phyloP scores from a whole-genome alignment of 2,329 filamentous ascomycete genomes.

The Pseudofabraea citricarpa region DNA sequence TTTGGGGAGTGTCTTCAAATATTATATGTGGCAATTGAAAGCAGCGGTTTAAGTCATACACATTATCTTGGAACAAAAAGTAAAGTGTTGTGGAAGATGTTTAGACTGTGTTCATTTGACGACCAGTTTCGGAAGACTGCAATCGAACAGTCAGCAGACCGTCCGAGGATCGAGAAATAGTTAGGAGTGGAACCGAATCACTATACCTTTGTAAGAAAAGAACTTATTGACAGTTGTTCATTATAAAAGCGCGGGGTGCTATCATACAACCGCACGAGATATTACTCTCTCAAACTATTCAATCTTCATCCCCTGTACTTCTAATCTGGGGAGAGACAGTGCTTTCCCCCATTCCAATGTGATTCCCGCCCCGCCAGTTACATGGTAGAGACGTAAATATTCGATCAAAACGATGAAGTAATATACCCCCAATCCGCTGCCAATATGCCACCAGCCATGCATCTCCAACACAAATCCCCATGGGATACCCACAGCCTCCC shows the following conservation, averaged over 20 bases:
- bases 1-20: background rate
- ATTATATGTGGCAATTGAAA: background rate
- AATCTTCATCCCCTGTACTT: background rate
- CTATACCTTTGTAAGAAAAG: background rate
- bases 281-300: background rate
- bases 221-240: background rate
- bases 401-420: conserved; percentile 13
- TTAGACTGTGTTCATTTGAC: background rate
- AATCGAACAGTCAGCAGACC: background rate
- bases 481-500: conserved; percentile 10
- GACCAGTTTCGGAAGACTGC: background rate
- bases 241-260: background rate
- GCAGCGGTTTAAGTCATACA: background rate
- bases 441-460: conserved; percentile 11
- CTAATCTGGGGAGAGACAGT: background rate
- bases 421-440: conserved; percentile 10
- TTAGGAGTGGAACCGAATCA: background rate
- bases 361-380: background rate
- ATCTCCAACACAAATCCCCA: conserved; percentile 9
- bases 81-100: background rate
- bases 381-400: conserved; percentile 5
- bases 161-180: background rate
- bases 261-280: background rate
- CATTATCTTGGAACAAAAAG: background rate
- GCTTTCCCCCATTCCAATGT: background rate